phyloP scores from a whole-genome alignment of 305 asterid species.

The Fraxinus latifolia region DNA sequence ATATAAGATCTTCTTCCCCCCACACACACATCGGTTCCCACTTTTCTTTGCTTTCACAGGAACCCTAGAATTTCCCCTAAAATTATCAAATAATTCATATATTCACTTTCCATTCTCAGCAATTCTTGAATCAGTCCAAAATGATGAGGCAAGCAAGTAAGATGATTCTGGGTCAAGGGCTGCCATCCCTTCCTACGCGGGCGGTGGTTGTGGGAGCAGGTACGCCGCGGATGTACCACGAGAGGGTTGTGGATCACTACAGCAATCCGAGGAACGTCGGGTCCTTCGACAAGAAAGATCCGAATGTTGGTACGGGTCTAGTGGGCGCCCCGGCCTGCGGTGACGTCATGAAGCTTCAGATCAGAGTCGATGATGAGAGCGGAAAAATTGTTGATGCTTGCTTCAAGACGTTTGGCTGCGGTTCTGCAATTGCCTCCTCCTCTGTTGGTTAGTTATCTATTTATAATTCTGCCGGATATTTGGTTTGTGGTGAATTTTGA shows the following conservation, averaged over 20 bases:
- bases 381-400: conserved; percentile 88
- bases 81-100: neutral
- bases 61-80: neutral
- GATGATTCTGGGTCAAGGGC: conserved; percentile 37
- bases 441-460: conserved; percentile 59
- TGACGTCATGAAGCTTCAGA: conserved; percentile 91
- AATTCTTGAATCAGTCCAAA: neutral
- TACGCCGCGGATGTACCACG: conserved; percentile 59
- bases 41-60: neutral
- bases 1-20: too few relatives aligned
- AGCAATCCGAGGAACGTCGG: conserved; percentile 90
- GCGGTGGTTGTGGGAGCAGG: conserved; percentile 19
- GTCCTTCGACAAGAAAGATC: conserved; percentile 77
- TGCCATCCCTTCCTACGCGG: conserved; percentile 31
- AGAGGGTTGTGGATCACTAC: conserved; percentile 96
- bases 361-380: conserved; percentile 67
- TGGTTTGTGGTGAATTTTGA: neutral
- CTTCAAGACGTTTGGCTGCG: conserved; percentile 89
- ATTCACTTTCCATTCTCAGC: neutral
- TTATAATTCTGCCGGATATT: neutral
- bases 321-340: conserved; percentile 99
- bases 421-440: conserved; percentile 93
- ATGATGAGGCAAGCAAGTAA: conserved; percentile 54
- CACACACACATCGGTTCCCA: neutral
- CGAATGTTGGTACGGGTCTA: conserved; percentile 77